Percentiles rank a stretch among this genome's conserved stretches.
These are phyloP conservation scores for Daedaleopsis nitida DNA, from an alignment of 768 basidiomycete species.

Conservation along the genomic window DNA sequence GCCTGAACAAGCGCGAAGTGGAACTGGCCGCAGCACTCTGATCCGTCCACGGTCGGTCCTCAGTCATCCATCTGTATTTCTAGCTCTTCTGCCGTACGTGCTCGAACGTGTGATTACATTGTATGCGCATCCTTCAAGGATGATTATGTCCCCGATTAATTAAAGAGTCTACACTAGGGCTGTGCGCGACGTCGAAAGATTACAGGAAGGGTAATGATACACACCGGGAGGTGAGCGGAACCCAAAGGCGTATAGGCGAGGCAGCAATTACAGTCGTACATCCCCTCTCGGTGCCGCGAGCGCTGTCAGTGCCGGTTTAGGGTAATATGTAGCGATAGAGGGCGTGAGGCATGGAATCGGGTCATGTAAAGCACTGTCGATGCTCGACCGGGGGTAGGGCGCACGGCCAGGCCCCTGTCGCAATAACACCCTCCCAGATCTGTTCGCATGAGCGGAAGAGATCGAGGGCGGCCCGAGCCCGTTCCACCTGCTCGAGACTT, in stretches of 20 bases:
- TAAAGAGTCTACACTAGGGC: not conserved
- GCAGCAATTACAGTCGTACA: not conserved
- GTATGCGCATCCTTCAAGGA: too few species aligned
- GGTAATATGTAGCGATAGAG: not conserved
- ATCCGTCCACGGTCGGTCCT: not conserved
- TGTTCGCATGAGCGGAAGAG: constrained; percentile 53
- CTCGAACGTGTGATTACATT: too few species aligned
- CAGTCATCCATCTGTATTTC: constrained; percentile 15
- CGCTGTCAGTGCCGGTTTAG: not conserved
- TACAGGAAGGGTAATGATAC: not conserved
- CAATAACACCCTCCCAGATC: constrained; percentile 48
- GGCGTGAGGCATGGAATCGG: not conserved
- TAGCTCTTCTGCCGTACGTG: constrained; percentile 4
- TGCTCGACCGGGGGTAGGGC: constrained; percentile 33
- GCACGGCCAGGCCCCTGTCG: constrained; percentile 53
- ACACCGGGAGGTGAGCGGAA: not conserved
- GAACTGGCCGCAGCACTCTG: constrained; percentile 50
- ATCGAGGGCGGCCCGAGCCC: constrained; percentile 52
- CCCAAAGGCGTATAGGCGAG: not conserved
- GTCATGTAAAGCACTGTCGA: constrained; percentile 27
- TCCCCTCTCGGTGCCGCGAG: not conserved
- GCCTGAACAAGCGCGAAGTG: constrained; percentile 57
- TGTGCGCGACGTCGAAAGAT: too few species aligned
- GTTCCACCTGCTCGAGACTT: constrained; percentile 40
- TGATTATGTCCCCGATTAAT: too few species aligned